Evolutionary conservation across 306 rosid genomes (phyloP).

Genomic region (Cucurbita maxima): DNA sequence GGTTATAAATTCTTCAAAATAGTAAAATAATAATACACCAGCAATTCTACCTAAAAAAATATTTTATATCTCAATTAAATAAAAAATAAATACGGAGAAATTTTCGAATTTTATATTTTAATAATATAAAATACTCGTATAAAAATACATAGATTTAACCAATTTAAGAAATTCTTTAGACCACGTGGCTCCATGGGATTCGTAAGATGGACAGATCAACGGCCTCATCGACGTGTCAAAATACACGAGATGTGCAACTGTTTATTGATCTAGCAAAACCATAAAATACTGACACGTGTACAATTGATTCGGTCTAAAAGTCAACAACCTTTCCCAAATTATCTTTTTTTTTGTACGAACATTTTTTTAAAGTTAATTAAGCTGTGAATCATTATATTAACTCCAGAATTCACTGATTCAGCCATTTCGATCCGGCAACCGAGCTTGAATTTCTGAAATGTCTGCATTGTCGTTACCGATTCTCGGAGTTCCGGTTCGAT

Average conservation of each 20-base stretch:
- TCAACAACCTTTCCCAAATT: no score
- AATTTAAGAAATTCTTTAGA: neutral
- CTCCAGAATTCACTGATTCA: neutral
- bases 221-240: neutral
- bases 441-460: constrained; percentile 17
- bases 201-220: neutral
- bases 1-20: no score
- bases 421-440: neutral
- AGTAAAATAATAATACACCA: no score
- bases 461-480: constrained; percentile 20
- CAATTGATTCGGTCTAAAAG: no score
- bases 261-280: neutral
- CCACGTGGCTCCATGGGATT: neutral
- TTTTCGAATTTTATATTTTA: no score
- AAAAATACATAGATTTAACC: no score
- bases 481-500: neutral
- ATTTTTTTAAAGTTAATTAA: neutral
- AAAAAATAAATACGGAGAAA: no score
- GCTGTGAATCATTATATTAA: neutral
- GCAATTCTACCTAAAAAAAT: no score
- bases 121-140: no score
- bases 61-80: no score
- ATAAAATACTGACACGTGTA: neutral
- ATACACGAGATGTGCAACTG: neutral
- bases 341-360: no score